Conservation (phyloP, 2,329 filamentous ascomycete species). For the Epichloe hybrida region DNA sequence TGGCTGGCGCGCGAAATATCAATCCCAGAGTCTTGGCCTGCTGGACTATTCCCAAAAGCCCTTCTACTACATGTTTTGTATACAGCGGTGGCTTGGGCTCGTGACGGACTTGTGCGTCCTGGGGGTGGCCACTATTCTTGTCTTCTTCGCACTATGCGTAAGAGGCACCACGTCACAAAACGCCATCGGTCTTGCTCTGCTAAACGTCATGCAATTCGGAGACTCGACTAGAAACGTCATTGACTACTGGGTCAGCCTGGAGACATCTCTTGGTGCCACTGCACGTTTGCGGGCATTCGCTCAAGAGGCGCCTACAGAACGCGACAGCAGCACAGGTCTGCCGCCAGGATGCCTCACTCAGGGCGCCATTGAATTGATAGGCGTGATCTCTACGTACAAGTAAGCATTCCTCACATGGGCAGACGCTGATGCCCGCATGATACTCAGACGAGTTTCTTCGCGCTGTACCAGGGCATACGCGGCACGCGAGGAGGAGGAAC, state of each 20-base stretch:
- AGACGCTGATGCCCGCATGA: too few relatives aligned
- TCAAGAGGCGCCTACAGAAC: background rate
- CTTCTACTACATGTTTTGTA: conserved; percentile 27
- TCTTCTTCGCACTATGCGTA: conserved; percentile 21
- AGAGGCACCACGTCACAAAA: background rate
- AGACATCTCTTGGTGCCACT: conserved; percentile 7
- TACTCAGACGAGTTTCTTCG: too few relatives aligned
- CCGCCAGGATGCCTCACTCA: too few relatives aligned
- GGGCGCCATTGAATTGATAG: too few relatives aligned
- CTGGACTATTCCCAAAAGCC: conserved; percentile 19
- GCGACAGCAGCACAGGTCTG: background rate
- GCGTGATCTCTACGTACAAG: too few relatives aligned
- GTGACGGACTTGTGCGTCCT: conserved; percentile 25
- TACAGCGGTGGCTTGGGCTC: conserved; percentile 33
- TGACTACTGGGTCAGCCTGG: background rate
- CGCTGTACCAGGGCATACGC: too few relatives aligned
- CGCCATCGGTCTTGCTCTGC: conserved; percentile 5
- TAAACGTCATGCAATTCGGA: conserved; percentile 5
- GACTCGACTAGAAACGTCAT: conserved; percentile 10
- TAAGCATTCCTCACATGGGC: background rate
- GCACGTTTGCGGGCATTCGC: conserved; percentile 7
- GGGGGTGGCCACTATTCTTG: conserved; percentile 12
- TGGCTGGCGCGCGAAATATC: conserved; percentile 14
- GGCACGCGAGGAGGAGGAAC: too few relatives aligned
- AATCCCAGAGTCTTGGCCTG: conserved; percentile 26